phyloP scores from a whole-genome alignment of 1,139 yeast genomes.

The Zygosaccharomyces pseudobailii region DNA sequence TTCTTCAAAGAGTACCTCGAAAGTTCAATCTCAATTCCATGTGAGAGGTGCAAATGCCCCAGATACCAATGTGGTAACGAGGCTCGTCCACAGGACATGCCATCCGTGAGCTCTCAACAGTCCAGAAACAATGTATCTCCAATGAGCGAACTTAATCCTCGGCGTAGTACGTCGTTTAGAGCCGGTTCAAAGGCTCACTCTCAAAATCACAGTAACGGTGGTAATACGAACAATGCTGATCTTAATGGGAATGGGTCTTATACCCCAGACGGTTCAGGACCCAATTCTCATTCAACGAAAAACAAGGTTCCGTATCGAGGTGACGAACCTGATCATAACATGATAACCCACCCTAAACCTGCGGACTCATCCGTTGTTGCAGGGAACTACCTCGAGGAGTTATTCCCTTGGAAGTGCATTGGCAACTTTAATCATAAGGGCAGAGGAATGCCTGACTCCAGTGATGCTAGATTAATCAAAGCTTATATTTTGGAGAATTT shows the following conservation, averaged over 20 bases:
- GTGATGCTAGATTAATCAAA: conserved; percentile 40
- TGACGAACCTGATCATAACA: not conserved
- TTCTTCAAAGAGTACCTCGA: not conserved
- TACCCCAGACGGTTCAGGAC: too few species aligned
- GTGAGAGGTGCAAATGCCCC: not conserved
- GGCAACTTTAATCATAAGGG: conserved; percentile 39
- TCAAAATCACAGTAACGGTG: not conserved
- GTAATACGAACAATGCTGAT: not conserved
- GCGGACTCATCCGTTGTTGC: conserved; percentile 15
- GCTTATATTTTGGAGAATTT: conserved; percentile 64
- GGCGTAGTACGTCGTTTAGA: not conserved
- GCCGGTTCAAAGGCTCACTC: not conserved
- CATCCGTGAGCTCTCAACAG: not conserved
- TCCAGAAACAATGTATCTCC: not conserved
- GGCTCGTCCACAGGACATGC: conserved; percentile 1
- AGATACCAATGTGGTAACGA: not conserved
- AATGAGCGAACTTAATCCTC: not conserved
- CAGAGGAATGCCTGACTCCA: conserved; percentile 19
- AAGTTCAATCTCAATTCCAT: not conserved
- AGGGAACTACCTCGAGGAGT: not conserved
- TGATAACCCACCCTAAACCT: conserved; percentile 17
- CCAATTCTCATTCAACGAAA: not conserved
- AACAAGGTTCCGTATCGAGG: not conserved
- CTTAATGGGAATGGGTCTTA: not conserved
- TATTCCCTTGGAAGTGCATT: conserved; percentile 42